Percentiles rank a stretch among this genome's conserved stretches.
Conservation (phyloP, 2,329 filamentous ascomycete species). For the Aspergillus brunneoviolaceus region DNA sequence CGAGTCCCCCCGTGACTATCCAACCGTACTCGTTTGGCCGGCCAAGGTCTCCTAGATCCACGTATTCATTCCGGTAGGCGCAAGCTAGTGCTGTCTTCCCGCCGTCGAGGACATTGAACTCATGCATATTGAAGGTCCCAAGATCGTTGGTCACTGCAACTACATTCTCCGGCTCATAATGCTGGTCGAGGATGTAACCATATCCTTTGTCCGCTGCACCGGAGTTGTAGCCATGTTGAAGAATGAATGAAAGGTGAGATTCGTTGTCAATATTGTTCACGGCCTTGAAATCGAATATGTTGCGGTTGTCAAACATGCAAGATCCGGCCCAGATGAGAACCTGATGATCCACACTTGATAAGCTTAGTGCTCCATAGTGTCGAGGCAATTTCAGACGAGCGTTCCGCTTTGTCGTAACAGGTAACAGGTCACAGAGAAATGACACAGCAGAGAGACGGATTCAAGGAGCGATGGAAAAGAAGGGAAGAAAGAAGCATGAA, state of each 20-base stretch:
- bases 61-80: conserved; percentile 22
- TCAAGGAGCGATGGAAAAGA: neutral
- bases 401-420: neutral
- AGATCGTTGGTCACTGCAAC: conserved; percentile 28
- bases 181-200: conserved; percentile 50
- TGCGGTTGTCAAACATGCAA: conserved; percentile 47
- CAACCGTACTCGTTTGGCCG: conserved; percentile 33
- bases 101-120: conserved; percentile 40
- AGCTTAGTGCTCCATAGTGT: neutral
- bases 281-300: conserved; percentile 49
- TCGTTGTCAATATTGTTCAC: conserved; percentile 46
- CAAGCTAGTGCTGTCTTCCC: conserved; percentile 37
- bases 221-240: conserved; percentile 27
- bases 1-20: conserved; percentile 36
- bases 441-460: neutral
- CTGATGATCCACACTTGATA: conserved; percentile 14
- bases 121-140: conserved; percentile 41
- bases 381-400: neutral
- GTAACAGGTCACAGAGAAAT: neutral
- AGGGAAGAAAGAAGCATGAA: neutral
- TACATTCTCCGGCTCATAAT: conserved; percentile 46
- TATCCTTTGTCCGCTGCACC: conserved; percentile 44
- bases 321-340: conserved; percentile 51
- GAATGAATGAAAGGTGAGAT: conserved; percentile 51
- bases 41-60: conserved; percentile 31